Conservation (phyloP, 2,329 filamentous ascomycete genomes). For the Aspergillus aculeatus region DNA sequence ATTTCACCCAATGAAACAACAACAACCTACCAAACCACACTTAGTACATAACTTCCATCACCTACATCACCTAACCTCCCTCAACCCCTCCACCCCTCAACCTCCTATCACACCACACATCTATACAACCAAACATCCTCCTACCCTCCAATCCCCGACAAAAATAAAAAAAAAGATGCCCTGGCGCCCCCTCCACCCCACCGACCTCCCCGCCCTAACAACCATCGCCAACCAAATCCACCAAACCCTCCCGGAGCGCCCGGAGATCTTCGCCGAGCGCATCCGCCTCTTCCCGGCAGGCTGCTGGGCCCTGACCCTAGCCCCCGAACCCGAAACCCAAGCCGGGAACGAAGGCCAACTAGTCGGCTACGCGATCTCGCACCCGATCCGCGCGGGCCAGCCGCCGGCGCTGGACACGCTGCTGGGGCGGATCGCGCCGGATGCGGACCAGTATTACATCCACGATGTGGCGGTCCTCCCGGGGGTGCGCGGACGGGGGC, state of each 20-base stretch:
- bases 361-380: conserved; percentile 8
- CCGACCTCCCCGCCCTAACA: conserved; percentile 3
- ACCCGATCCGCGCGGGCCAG: conserved; percentile 1
- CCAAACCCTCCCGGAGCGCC: conserved; percentile 8
- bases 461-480: conserved; percentile 10
- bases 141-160: no score
- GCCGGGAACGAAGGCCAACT: neutral
- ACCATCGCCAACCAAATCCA: conserved; percentile 2
- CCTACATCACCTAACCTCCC: no score
- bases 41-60: no score
- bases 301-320: neutral
- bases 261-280: conserved; percentile 7
- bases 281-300: conserved; percentile 4
- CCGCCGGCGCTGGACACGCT: conserved; percentile 1
- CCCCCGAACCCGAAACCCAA: neutral
- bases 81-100: no score
- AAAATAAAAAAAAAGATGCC: neutral
- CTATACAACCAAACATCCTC: no score
- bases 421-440: neutral
- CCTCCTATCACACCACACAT: no score
- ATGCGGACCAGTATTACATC: conserved; percentile 10
- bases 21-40: no score
- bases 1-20: no score
- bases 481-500: neutral
- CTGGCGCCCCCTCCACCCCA: conserved; percentile 6